These are phyloP conservation scores for Arthroderma sp. DNA, from an alignment of 2,329 filamentous ascomycete species.

Conservation along the genomic window DNA sequence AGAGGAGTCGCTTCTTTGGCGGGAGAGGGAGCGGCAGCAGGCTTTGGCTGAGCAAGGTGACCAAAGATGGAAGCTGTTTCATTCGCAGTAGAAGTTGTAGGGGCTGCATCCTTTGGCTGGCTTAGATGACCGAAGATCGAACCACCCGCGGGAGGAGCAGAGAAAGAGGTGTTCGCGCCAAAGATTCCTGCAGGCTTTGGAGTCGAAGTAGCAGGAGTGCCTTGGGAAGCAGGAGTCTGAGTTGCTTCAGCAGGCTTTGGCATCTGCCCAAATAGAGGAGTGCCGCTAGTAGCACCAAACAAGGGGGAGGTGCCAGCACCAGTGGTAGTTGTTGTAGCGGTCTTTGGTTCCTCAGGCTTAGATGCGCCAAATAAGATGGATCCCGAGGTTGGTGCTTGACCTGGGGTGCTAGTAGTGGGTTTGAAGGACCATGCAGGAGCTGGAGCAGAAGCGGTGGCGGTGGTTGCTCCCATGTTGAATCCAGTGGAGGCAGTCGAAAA, in stretches of 20 bases:
- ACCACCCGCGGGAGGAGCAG: not conserved
- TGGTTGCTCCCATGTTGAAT: not conserved
- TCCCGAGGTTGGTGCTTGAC: not conserved
- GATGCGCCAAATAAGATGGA: conserved; percentile 1
- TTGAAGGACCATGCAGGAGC: not conserved
- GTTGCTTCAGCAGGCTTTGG: not conserved
- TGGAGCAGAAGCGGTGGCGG: not conserved
- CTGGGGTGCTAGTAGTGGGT: not conserved
- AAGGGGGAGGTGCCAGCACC: not conserved
- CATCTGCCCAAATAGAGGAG: not conserved
- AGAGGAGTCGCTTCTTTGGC: not conserved
- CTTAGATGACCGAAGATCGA: conserved; percentile 7
- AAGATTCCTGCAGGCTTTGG: conserved; percentile 1
- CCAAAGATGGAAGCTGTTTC: not conserved
- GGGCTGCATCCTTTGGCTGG: conserved; percentile 6
- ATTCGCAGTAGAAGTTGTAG: conserved; percentile 1
- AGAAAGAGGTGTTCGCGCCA: conserved; percentile 4
- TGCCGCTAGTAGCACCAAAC: conserved; percentile 8
- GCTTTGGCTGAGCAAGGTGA: not conserved
- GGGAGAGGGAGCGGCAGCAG: not conserved
- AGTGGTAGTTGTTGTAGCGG: not conserved
- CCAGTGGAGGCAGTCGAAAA: conserved; percentile 6
- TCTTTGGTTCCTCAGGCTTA: conserved; percentile 6
- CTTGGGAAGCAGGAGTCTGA: not conserved
- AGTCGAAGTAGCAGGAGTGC: not conserved